A percentile compares a stretch with the other conserved stretches of the same genome.
These are phyloP conservation scores for Phylloporus arenicola DNA, from an alignment of 768 basidiomycete genomes.

Conservation along the genomic window DNA sequence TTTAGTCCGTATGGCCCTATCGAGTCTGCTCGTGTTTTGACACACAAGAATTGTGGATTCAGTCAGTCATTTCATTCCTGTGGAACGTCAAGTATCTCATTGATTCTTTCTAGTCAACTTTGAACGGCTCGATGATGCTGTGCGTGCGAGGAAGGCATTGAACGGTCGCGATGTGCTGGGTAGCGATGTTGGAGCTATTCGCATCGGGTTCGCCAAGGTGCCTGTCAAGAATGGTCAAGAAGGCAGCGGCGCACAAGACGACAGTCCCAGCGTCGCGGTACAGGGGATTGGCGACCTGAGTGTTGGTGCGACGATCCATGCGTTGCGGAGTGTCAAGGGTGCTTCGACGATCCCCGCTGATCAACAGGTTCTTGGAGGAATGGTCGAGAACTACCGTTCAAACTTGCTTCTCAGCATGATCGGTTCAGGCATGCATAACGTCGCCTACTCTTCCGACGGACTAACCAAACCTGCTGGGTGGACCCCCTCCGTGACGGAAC, in stretches of 20 bases:
- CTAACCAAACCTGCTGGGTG: constrained; percentile 59
- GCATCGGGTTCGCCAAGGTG: constrained; percentile 95
- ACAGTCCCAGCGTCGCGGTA: constrained; percentile 59
- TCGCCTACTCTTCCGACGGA: constrained; percentile 51
- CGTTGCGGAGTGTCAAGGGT: constrained; percentile 84
- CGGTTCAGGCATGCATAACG: constrained; percentile 62
- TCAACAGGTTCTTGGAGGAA: constrained; percentile 87
- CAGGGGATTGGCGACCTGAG: constrained; percentile 83
- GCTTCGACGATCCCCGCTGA: constrained; percentile 88
- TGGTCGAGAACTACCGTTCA: constrained; percentile 91
- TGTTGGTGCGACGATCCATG: constrained; percentile 84
- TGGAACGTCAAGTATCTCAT: neutral
- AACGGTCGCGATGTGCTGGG: constrained; percentile 96
- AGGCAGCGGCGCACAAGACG: constrained; percentile 52
- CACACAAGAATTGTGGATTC: constrained; percentile 96
- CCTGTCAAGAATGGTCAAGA: constrained; percentile 85
- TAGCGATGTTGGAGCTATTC: constrained; percentile 92
- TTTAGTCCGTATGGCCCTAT: constrained; percentile 98
- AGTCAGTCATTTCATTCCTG: constrained; percentile 41
- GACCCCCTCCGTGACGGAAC: constrained; percentile 77
- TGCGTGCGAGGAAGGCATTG: constrained; percentile 89
- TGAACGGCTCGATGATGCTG: constrained; percentile 94
- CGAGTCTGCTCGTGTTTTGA: constrained; percentile 92
- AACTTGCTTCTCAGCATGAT: constrained; percentile 89
- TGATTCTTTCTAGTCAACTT: constrained; percentile 69